phyloP scores from a whole-genome alignment of 441 rosid genomes.

The Pelargonium australe region DNA sequence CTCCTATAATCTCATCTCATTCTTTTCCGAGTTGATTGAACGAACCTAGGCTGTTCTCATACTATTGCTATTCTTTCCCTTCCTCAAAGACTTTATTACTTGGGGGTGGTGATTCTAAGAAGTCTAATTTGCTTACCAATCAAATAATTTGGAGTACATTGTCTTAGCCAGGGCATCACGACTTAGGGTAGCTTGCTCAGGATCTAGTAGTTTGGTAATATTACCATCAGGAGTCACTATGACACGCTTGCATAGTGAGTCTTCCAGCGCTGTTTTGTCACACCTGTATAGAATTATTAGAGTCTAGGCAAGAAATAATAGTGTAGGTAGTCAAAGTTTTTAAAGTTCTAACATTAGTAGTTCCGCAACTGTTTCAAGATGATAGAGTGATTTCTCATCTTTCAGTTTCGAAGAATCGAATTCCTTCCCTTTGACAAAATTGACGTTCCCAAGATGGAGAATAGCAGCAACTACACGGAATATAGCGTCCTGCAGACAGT shows the following conservation, averaged over 20 bases:
- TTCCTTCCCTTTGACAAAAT: slow-evolving; percentile 88
- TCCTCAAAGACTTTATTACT: not conserved
- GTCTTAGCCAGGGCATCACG: slow-evolving; percentile 99
- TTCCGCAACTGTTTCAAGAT: slow-evolving; percentile 72
- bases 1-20: not conserved
- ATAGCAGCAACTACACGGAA: slow-evolving; percentile 96
- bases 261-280: slow-evolving; percentile 85
- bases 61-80: no score
- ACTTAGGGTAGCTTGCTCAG: slow-evolving; percentile 73
- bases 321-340: slow-evolving; percentile 5
- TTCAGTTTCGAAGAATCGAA: slow-evolving; percentile 86
- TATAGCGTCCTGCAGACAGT: slow-evolving; percentile 69
- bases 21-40: no score
- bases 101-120: not conserved
- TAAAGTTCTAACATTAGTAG: slow-evolving; percentile 49
- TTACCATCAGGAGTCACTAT: slow-evolving; percentile 99
- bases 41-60: no score
- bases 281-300: slow-evolving; percentile 45
- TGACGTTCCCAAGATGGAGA: slow-evolving; percentile 89
- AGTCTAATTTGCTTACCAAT: slow-evolving; percentile 51
- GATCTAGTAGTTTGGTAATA: slow-evolving; percentile 95
- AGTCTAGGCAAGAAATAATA: slow-evolving; percentile 1
- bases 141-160: slow-evolving; percentile 92
- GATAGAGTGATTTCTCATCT: slow-evolving; percentile 86
- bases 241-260: slow-evolving; percentile 92